Conservation (phyloP, 179 eudicot genomes). For the Beta macrorhiza region DNA sequence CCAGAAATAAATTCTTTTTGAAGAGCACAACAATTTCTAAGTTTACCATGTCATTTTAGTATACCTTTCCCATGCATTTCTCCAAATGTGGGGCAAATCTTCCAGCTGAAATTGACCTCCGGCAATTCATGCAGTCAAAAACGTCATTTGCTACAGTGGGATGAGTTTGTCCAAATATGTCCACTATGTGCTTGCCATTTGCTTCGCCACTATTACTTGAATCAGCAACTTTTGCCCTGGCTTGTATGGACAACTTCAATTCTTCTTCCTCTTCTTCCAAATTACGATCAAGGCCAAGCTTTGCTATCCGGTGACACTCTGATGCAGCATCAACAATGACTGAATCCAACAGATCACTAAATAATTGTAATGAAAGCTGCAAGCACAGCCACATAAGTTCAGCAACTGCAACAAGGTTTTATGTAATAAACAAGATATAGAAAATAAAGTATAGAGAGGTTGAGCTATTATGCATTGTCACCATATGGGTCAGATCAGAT, state of each 20-base stretch:
- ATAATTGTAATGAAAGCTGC: conserved; percentile 67
- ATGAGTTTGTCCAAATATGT: conserved; percentile 93
- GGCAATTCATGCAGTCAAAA: conserved; percentile 89
- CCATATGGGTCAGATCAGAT: not conserved
- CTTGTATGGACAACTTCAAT: conserved; percentile 75
- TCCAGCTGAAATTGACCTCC: conserved; percentile 82
- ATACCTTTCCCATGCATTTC: conserved; percentile 99
- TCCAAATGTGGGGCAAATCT: conserved; percentile 96
- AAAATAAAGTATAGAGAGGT: not conserved
- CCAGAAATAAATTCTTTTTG: not conserved
- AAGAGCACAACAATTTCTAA: not conserved
- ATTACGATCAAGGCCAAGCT: conserved; percentile 82
- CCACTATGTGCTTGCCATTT: conserved; percentile 76
- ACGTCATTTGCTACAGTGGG: conserved; percentile 76
- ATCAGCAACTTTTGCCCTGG: conserved; percentile 74
- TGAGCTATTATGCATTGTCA: not conserved
- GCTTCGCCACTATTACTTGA: conserved; percentile 62
- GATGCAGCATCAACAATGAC: conserved; percentile 88
- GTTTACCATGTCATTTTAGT: not conserved
- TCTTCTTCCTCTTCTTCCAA: conserved; percentile 86
- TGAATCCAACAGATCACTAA: conserved; percentile 76
- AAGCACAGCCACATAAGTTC: conserved; percentile 20
- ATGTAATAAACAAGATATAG: not conserved
- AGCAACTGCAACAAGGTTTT: not conserved
- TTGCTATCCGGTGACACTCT: conserved; percentile 83